Evolutionary conservation across 805 yeast species (phyloP).

Genomic region (Metschnikowia lochheadii): DNA sequence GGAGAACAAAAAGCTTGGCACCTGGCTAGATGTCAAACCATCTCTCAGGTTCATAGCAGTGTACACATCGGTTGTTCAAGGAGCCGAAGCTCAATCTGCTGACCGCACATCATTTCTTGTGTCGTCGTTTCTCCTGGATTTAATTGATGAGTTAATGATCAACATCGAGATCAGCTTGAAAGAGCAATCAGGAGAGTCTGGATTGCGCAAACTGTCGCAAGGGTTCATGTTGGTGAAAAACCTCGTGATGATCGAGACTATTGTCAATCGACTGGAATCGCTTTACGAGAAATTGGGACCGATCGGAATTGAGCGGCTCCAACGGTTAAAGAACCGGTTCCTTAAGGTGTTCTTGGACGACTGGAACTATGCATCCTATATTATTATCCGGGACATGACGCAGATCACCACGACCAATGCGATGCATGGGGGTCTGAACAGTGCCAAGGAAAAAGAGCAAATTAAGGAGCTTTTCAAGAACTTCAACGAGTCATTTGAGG

Average conservation of each 20-base stretch:
- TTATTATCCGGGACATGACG: conserved; percentile 71
- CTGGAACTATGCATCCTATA: conserved; percentile 78
- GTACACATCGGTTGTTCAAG: conserved; percentile 47
- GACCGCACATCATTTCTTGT: conserved; percentile 38
- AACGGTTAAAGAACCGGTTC: conserved; percentile 67
- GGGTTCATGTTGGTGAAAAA: conserved; percentile 74
- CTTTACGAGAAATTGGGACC: conserved; percentile 52
- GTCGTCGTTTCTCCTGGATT: conserved; percentile 68
- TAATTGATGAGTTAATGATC: conserved; percentile 67
- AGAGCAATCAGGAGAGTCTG: conserved; percentile 22
- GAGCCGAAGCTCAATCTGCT: conserved; percentile 21
- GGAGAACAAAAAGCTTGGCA: conserved; percentile 50
- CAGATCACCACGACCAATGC: conserved; percentile 54
- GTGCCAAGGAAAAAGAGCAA: conserved; percentile 73
- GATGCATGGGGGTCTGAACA: conserved; percentile 30
- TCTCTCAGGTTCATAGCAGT: conserved; percentile 43
- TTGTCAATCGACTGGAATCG: conserved; percentile 54
- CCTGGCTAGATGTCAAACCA: conserved; percentile 65
- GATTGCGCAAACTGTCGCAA: conserved; percentile 41
- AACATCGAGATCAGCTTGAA: conserved; percentile 60
- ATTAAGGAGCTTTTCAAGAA: conserved; percentile 80
- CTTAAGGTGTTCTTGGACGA: conserved; percentile 65
- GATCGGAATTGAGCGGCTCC: conserved; percentile 59
- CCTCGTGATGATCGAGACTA: conserved; percentile 68
- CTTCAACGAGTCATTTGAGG: conserved; percentile 82